A percentile compares a stretch with the other conserved stretches of the same genome.
These are phyloP conservation scores for Hemisphaericaspora lyxosophila DNA, from an alignment of 1,139 yeast genomes.

Conservation along the genomic window DNA sequence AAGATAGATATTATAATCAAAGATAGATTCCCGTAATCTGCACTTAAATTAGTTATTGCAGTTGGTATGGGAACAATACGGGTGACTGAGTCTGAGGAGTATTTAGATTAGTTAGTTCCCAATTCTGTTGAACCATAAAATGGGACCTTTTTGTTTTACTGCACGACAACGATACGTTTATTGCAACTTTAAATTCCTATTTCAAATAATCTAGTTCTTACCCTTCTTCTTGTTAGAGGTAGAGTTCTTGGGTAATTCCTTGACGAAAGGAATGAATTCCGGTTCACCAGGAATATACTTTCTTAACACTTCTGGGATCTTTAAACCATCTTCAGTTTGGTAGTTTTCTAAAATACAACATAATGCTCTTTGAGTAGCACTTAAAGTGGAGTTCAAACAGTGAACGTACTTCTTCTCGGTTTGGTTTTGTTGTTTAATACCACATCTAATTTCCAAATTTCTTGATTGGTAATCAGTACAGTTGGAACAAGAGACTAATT, in stretches of 20 bases:
- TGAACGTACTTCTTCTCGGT: constrained; percentile 97
- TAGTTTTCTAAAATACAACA: constrained; percentile 97
- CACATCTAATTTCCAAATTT: constrained; percentile 97
- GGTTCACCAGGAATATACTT: constrained; percentile 98
- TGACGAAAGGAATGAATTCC: constrained; percentile 85
- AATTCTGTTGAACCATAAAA: no score
- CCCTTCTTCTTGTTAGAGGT: constrained; percentile 72
- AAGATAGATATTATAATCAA: no score
- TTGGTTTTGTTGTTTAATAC: constrained; percentile 94
- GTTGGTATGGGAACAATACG: no score
- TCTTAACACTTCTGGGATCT: constrained; percentile 92
- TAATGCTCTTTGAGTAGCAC: constrained; percentile 97
- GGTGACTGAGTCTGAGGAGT: no score
- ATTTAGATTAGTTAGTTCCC: no score
- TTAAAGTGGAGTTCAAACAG: constrained; percentile 93
- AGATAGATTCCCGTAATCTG: no score
- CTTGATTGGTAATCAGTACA: constrained; percentile 99
- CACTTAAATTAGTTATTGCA: no score
- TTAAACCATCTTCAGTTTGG: constrained; percentile 94
- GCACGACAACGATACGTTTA: neutral
- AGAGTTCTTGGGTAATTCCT: constrained; percentile 92
- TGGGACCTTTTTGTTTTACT: neutral
- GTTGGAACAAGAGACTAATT: constrained; percentile 96
- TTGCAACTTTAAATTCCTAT: neutral
- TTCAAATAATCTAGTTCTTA: constrained; percentile 8